Evolutionary conservation across 768 basidiomycete species (phyloP).

Genomic region (Pleurotus tuber-regium): DNA sequence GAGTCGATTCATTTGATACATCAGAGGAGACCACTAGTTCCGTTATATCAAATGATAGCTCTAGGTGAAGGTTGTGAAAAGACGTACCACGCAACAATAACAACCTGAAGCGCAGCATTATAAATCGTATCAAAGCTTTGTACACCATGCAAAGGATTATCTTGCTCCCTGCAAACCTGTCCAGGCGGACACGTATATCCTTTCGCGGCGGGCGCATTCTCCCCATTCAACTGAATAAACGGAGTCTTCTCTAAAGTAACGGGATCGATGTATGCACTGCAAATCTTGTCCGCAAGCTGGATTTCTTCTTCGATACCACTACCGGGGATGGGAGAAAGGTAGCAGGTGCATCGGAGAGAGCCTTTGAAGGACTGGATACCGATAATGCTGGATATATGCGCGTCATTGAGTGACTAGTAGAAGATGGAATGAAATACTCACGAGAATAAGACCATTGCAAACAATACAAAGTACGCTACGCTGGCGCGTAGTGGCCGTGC

Average conservation of each 20-base stretch:
- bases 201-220: conserved; percentile 40
- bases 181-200: conserved; percentile 91
- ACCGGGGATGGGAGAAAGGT: conserved; percentile 38
- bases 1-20: too few species aligned
- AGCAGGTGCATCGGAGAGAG: conserved; percentile 67
- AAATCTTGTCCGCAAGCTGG: conserved; percentile 51
- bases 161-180: conserved; percentile 70
- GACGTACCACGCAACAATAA: conserved; percentile 87
- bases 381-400: conserved; percentile 57
- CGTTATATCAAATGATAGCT: too few species aligned
- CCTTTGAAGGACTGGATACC: conserved; percentile 95
- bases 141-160: conserved; percentile 63
- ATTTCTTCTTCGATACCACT: conserved; percentile 47
- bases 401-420: too few species aligned
- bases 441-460: conserved; percentile 89
- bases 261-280: conserved; percentile 80
- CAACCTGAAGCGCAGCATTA: conserved; percentile 74
- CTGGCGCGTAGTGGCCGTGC: conserved; percentile 87
- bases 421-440: too few species aligned
- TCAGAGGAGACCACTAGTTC: too few species aligned
- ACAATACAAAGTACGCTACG: conserved; percentile 89
- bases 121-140: conserved; percentile 91
- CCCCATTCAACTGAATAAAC: conserved; percentile 29
- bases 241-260: conserved; percentile 44
- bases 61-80: too few species aligned